Evolutionary conservation across 176 grass and related monocot genomes (phyloP).

Genomic region (Bonia amplexicaulis): DNA sequence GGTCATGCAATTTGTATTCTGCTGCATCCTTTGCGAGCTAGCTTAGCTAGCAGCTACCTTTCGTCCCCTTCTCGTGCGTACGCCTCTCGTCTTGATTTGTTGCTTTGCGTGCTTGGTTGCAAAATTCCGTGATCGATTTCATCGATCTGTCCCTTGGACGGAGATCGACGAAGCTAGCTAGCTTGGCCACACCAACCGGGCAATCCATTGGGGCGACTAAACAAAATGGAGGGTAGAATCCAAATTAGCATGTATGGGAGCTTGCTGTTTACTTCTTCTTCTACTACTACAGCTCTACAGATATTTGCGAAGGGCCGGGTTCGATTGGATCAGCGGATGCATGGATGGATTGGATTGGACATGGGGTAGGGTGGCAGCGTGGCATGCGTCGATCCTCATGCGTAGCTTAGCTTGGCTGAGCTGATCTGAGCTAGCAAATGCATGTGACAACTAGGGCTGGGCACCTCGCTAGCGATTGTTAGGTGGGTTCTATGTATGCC

Average conservation of each 20-base stretch:
- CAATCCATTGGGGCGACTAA: background rate
- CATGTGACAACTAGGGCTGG: slow-evolving; percentile 27
- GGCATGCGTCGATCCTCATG: slow-evolving; percentile 1
- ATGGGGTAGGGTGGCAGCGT: background rate
- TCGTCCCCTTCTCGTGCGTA: background rate
- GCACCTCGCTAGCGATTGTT: background rate
- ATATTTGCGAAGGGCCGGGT: background rate
- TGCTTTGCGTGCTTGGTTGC: background rate
- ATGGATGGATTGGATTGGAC: background rate
- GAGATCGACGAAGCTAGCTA: background rate
- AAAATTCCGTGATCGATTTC: background rate
- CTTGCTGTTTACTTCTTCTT: background rate
- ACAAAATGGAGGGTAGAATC: background rate
- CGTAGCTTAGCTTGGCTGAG: background rate
- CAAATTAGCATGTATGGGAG: background rate
- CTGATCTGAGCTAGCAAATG: slow-evolving; percentile 8
- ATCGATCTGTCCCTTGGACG: background rate
- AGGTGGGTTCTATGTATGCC: background rate
- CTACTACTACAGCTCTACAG: background rate
- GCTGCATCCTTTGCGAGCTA: background rate
- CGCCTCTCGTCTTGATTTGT: background rate
- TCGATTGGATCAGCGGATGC: background rate
- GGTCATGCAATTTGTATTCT: slow-evolving; percentile 8
- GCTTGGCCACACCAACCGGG: background rate
- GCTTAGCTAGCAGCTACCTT: background rate